Percentiles rank a stretch among this genome's conserved stretches.
Evolutionary conservation across 139 green algal genomes (phyloP).

Genomic region (Zygnema circumcarinatum): DNA sequence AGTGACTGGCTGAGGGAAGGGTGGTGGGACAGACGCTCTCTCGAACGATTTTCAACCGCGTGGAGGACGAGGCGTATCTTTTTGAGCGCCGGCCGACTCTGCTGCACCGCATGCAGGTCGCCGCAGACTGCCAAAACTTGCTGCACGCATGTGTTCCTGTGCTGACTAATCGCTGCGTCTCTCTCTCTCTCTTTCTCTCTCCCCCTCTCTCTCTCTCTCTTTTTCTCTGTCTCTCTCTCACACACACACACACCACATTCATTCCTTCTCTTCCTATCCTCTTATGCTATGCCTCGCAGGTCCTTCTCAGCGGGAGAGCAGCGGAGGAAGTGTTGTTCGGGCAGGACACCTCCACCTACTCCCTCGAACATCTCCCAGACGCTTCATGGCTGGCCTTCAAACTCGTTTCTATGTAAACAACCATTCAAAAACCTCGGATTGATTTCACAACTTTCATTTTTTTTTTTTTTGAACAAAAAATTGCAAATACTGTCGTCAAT

Average conservation of each 20-base stretch:
- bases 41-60: background rate
- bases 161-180: no score
- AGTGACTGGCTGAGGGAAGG: no score
- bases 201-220: background rate
- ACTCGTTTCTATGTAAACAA: background rate
- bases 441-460: no score
- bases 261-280: background rate
- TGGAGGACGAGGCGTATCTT: background rate
- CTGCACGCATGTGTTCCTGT: no score
- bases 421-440: no score
- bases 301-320: background rate
- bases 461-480: no score
- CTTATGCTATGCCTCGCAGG: background rate
- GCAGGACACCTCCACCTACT: background rate
- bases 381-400: background rate
- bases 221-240: no score
- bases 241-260: no score
- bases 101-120: conserved; percentile 1
- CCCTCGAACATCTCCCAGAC: no score
- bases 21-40: background rate
- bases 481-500: no score
- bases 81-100: conserved; percentile 3
- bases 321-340: background rate
- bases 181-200: background rate
- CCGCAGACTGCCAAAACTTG: no score